Conservation (phyloP, 1,284 basidiomycete species). For the Fomitopsis schrenkii region DNA sequence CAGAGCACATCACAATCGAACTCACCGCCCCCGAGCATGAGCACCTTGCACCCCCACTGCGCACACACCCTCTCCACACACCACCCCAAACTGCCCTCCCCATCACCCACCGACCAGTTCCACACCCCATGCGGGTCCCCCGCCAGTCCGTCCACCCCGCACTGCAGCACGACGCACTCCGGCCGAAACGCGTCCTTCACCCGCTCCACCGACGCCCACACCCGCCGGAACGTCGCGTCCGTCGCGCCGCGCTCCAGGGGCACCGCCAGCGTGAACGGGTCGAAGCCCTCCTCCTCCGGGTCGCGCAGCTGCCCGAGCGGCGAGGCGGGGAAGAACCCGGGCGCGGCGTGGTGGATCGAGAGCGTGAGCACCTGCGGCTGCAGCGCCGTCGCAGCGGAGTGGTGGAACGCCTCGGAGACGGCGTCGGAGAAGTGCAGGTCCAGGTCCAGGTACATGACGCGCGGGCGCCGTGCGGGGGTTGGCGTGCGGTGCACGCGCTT, state of each 20-base stretch:
- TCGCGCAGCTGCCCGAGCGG: constrained; percentile 47
- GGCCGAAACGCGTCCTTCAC: constrained; percentile 66
- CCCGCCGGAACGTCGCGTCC: constrained; percentile 49
- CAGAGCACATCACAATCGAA: constrained; percentile 10
- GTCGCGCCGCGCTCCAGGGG: constrained; percentile 71
- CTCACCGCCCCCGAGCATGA: constrained; percentile 65
- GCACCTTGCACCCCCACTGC: constrained; percentile 54
- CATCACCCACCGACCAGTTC: constrained; percentile 68
- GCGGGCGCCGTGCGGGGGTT: constrained; percentile 39
- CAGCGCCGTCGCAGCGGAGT: constrained; percentile 14
- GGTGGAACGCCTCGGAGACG: constrained; percentile 73
- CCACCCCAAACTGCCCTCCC: constrained; percentile 67
- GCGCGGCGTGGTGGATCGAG: constrained; percentile 79
- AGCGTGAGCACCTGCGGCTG: constrained; percentile 68
- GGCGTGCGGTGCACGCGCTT: constrained; percentile 30
- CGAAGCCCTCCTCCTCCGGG: constrained; percentile 37
- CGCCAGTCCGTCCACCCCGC: constrained; percentile 83
- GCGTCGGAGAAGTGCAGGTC: constrained; percentile 93
- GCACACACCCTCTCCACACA: constrained; percentile 54
- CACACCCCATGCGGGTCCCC: constrained; percentile 78
- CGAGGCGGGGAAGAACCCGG: constrained; percentile 80
- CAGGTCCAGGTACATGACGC: constrained; percentile 87
- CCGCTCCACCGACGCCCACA: constrained; percentile 63
- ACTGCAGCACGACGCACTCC: constrained; percentile 80
- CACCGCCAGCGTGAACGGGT: constrained; percentile 75